These are phyloP conservation scores for Saturnispora silvae DNA, from an alignment of 805 yeast species.

Conservation along the genomic window DNA sequence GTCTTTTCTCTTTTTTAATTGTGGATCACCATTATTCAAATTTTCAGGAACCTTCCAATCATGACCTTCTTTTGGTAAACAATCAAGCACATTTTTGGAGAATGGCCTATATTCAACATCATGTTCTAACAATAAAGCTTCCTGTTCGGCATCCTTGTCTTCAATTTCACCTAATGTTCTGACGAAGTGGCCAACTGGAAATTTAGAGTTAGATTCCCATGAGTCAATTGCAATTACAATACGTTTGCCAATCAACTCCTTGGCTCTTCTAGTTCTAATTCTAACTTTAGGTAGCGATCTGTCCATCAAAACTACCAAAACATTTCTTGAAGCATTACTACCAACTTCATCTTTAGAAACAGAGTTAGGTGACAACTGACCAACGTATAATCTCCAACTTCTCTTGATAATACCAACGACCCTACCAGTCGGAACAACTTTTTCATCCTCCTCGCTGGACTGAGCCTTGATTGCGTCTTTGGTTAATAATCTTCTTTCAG, in stretches of 20 bases:
- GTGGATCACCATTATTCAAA: constrained; percentile 41
- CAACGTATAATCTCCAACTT: constrained; percentile 94
- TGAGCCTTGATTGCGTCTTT: constrained; percentile 67
- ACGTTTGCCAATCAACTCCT: constrained; percentile 75
- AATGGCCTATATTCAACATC: constrained; percentile 96
- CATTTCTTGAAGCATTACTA: constrained; percentile 62
- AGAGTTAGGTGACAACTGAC: constrained; percentile 76
- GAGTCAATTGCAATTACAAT: constrained; percentile 87
- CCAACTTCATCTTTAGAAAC: constrained; percentile 40
- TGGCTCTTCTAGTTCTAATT: constrained; percentile 79
- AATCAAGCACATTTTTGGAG: constrained; percentile 80
- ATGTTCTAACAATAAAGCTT: constrained; percentile 84
- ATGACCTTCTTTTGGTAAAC: constrained; percentile 89
- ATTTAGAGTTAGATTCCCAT: constrained; percentile 78
- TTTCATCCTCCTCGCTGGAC: constrained; percentile 29
- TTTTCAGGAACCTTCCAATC: constrained; percentile 82
- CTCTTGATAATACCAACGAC: constrained; percentile 83
- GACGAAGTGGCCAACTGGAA: constrained; percentile 92
- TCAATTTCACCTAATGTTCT: constrained; percentile 84
- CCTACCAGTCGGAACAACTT: constrained; percentile 83
- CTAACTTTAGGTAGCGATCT: constrained; percentile 76
- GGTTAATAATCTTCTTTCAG: constrained; percentile 61
- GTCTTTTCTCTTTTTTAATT: constrained; percentile 61
- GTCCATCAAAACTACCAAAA: constrained; percentile 85
- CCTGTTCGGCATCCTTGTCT: constrained; percentile 90